Base-by-base conservation (phyloP, 305 asterid genomes). In the Petunia hybrid region DNA sequence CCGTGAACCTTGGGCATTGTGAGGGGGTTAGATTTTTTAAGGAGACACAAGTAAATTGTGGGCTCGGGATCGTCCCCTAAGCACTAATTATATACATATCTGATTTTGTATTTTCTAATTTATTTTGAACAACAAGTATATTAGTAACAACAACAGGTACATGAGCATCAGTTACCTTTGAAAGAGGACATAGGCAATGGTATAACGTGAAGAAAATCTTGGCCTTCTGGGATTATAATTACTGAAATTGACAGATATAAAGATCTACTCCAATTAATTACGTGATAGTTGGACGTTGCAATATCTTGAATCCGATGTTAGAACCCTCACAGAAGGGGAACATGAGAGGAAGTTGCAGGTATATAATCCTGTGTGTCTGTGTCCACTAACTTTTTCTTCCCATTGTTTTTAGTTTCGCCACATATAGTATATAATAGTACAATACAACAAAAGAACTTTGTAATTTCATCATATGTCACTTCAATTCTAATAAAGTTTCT, bases 401-500 rank as follows among this genome's bases (percentile, higher is more conserved):
- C 13, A 56, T 56, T 2, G 13, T 4, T 56, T 56, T 56, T 56
- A 56, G 61, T 2, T 3, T 13, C 31, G 31, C 31, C 31, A 22
- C 31, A 22, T 22, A 22, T 22, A 22, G 31, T 22, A 22, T 22
- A 22, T 22, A 22, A 22, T 22, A 22, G 31, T 22, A 22, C 31
- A 22, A 22, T 22, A 22, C 31, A 22, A 22, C 31, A 22, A 22
- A 22, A 22, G 31, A 22, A 22, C 31, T 22, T 22, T 22, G 31
- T 22, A 22, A 22, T 22, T 22, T 22, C 31, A 22, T 22, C 31
- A 53, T 56, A 56, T 56, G 75, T 7, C 75, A 67, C 35, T 67
- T 67, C 55, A 67, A 67, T 67, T 67, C 39, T 6, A 67, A n/a
- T 41, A 67, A 67, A 67, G 75, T 42, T 42, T n/a, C 41, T 42